These are phyloP conservation scores for Fragaria nilgerrensis DNA, from an alignment of 306 rosid genomes.

Conservation along the genomic window DNA sequence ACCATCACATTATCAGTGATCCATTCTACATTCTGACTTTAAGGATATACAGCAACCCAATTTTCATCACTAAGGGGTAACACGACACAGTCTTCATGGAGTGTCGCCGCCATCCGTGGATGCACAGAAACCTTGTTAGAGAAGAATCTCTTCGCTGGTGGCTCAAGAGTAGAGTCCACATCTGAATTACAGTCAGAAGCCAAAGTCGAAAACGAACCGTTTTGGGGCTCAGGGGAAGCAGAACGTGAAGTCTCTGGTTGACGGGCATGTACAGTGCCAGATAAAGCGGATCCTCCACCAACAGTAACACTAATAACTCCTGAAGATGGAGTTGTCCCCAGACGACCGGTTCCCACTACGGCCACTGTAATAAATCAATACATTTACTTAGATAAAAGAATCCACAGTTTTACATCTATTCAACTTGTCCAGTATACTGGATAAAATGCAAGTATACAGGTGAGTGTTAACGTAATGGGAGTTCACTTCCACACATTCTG, in stretches of 20 bases:
- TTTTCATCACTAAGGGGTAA: conserved; percentile 48
- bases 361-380: not conserved
- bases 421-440: not conserved
- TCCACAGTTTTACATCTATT: not conserved
- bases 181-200: conserved; percentile 16
- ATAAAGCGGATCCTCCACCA: conserved; percentile 22
- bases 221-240: not conserved
- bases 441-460: not conserved
- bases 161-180: not conserved
- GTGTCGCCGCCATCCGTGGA: conserved; percentile 29
- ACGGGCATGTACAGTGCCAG: conserved; percentile 19
- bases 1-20: not conserved
- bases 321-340: conserved; percentile 14
- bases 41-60: conserved; percentile 46
- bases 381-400: not conserved
- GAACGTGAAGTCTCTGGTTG: conserved; percentile 4
- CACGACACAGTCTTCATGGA: conserved; percentile 28
- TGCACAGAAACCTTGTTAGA: conserved; percentile 26
- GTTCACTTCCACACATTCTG: not conserved
- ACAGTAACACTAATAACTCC: conserved; percentile 18
- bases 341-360: not conserved
- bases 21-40: not conserved
- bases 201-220: conserved; percentile 19
- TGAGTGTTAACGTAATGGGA: not conserved
- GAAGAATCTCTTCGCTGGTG: conserved; percentile 21